phyloP scores from a whole-genome alignment of 768 basidiomycete genomes.

The Podaxis mareebaensis region DNA sequence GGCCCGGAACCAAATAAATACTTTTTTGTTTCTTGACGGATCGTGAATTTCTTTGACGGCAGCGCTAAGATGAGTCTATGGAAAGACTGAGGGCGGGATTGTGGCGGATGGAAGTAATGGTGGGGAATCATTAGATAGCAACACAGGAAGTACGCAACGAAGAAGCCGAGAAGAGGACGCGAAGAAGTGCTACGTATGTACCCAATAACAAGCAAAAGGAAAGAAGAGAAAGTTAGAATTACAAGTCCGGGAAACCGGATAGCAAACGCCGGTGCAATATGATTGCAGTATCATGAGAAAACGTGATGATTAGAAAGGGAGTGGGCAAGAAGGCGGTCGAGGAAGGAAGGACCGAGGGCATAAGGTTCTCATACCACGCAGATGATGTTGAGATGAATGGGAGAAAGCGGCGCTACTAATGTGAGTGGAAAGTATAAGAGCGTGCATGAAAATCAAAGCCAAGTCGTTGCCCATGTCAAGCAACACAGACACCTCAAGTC shows the following conservation, averaged over 20 bases:
- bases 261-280: constrained; percentile 21
- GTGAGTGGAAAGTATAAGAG: background rate
- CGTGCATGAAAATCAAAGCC: background rate
- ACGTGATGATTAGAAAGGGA: constrained; percentile 12
- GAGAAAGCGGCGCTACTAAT: background rate
- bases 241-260: constrained; percentile 35
- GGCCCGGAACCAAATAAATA: background rate
- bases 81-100: constrained; percentile 16
- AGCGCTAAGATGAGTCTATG: constrained; percentile 7
- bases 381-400: background rate
- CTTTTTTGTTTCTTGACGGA: constrained; percentile 1
- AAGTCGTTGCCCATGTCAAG: background rate
- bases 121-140: constrained; percentile 37
- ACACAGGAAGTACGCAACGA: constrained; percentile 28
- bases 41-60: constrained; percentile 5
- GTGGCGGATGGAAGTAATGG: constrained; percentile 19
- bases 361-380: background rate
- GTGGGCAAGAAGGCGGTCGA: background rate
- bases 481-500: constrained; percentile 1
- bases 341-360: background rate
- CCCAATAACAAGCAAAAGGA: constrained; percentile 30
- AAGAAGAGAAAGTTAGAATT: constrained; percentile 35
- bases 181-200: constrained; percentile 31
- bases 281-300: constrained; percentile 20
- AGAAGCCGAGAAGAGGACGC: constrained; percentile 16